Base-by-base conservation (phyloP, 176 grass and related monocot genomes). In the Phragmites australis region DNA sequence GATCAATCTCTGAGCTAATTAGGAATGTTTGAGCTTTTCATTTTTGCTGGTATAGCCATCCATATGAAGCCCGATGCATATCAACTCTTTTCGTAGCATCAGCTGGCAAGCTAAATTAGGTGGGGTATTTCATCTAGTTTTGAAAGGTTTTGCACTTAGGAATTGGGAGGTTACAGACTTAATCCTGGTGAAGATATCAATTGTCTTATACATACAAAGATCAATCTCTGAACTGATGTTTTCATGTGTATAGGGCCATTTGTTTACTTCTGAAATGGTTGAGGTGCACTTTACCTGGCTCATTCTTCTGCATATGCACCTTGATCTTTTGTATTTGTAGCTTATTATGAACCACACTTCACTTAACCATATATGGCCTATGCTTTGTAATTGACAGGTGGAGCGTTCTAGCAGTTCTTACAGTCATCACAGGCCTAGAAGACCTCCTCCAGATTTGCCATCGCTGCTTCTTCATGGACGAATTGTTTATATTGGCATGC, bases 401-500 rank as follows among this genome's bases (percentile, higher is more conserved):
- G 83, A 91, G 43, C 86, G 84, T 34, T 91, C 87, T 47, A 87
- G 87, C 72, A 87, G 73, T 68, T 92, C 85, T 67, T 94, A 88
- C 79, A 97, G 87, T 58, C 44, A 88, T 70, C 85, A 90, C 68
- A 78, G 85, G 27, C 83, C 86, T 51, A 67, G 80, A 63, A 85
- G 79, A 39, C 85, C 86, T 71, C 95, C 90, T 21, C 90, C 92
- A 50, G 92, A 98, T 93, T 54, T 89, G 57, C 92, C 92, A 62
- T 98, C 95, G 25, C 61, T 89, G 81, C 95, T 98, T 85, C 88
- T 98, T 56, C 76, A 85, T 86, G 88, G 85, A 0, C 86, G 95
- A 26, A 85, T 94, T 59, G 81, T 98, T 48, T 94, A 89, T 68
- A 83, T 98, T 83, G 85, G 86, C 75, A 92, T 98, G 90, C 92